Evolutionary conservation across 768 basidiomycete species (phyloP), one percentile per base, ranked within the genome.

Genomic region (Calvatia gigantea): DNA sequence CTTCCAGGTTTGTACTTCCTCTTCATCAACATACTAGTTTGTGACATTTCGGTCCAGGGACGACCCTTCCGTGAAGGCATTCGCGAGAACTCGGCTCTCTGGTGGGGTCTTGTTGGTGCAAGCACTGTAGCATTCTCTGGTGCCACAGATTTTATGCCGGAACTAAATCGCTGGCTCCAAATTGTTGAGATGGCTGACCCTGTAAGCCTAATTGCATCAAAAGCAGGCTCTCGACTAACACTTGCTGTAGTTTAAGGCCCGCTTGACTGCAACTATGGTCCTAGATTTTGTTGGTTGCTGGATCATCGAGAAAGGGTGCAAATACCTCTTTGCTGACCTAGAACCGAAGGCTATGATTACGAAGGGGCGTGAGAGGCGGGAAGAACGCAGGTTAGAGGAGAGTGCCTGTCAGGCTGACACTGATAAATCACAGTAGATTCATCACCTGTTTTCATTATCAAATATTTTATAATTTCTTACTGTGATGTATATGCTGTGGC

Each of bases 31-130:
- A 23, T 19, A 29, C 14, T 45, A 27, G 9, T 41, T 8, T 39
- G 42, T 57, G 23, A 53, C 19, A 32, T 32, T 41, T 51, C 6
- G n/a, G 33, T 49, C 1, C 65, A 91, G 82, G 97, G 97, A 7
- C 89, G 97, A 32, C 97, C 97, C 0, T 99, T 98, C 86, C 87
- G 97, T 31, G 97, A 99, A 72, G 94, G 94, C 33, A 98, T 99
- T 66, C 82, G 91, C 2, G 97, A 99, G 73, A 99, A 99, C 70
- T 75, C 86, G 2, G 89, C 94, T n/a, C 68, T 99, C 17, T 98
- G 83, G 70, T 98, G 86, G 76, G 97, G 97, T 23, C 83, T 98
- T 9, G 75, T 97, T 37, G 92, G 89, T 8, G 96, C 94, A 27
- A 85, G 85, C 51, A 81, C 84, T 2, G 95, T 99, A 4, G 97